Conservation (phyloP, 1,284 basidiomycete genomes). For the Thecaphora frezii region DNA sequence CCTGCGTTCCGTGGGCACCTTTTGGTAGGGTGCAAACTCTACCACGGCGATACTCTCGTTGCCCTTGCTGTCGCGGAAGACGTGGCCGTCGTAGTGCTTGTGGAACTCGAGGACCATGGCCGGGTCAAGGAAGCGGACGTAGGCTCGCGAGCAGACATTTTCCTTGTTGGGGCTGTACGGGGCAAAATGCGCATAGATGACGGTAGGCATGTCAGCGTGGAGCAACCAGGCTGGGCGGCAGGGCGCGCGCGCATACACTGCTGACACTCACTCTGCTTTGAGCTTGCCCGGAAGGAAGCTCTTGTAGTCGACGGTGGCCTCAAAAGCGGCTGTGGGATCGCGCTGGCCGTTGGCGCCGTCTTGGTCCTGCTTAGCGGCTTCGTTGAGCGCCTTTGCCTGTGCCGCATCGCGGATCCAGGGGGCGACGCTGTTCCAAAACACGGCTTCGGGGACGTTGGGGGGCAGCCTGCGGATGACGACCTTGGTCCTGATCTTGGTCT, state of each 20-base stretch:
- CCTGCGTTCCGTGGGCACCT: conserved; percentile 70
- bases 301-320: conserved; percentile 40
- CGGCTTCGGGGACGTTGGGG: conserved; percentile 82
- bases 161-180: conserved; percentile 18
- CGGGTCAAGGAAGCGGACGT: conserved; percentile 81
- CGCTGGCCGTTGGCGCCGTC: conserved; percentile 63
- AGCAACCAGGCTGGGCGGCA: neutral
- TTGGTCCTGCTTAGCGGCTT: conserved; percentile 59
- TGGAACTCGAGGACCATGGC: conserved; percentile 76
- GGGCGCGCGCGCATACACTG: no score
- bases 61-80: conserved; percentile 87
- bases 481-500: conserved; percentile 67
- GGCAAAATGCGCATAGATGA: neutral
- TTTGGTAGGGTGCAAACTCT: conserved; percentile 91
- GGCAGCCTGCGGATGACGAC: conserved; percentile 84
- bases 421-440: conserved; percentile 89
- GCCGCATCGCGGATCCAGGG: conserved; percentile 72
- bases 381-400: conserved; percentile 71
- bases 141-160: conserved; percentile 71
- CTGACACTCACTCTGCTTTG: conserved; percentile 20
- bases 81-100: conserved; percentile 83
- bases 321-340: neutral
- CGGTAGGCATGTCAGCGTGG: neutral
- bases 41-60: conserved; percentile 84
- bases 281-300: conserved; percentile 43